Percentiles rank a stretch among this genome's conserved stretches.
These are phyloP conservation scores for Diaporthe ampelina DNA, from an alignment of 2,329 filamentous ascomycete species.

Conservation along the genomic window DNA sequence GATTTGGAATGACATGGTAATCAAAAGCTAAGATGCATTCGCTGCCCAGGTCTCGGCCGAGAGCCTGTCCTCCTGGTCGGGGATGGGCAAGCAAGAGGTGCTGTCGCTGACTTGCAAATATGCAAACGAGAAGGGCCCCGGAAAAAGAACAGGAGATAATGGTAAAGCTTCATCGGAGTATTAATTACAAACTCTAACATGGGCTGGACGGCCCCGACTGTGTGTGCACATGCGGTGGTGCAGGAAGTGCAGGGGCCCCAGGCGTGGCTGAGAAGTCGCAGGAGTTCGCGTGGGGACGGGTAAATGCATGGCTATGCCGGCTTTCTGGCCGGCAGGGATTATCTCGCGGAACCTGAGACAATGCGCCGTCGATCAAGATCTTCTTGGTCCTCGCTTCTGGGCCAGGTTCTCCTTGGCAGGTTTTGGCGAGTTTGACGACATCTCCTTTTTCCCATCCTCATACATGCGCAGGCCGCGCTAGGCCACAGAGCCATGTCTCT, in stretches of 20 bases:
- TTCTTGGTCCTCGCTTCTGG: constrained; percentile 23
- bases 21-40: background rate
- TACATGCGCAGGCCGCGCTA: background rate
- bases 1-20: background rate
- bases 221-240: background rate
- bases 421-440: constrained; percentile 31
- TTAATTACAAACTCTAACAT: constrained; percentile 21
- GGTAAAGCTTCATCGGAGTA: constrained; percentile 6
- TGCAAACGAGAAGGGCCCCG: background rate
- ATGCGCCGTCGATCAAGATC: constrained; percentile 35
- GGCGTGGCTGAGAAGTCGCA: constrained; percentile 27
- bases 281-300: constrained; percentile 1
- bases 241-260: background rate
- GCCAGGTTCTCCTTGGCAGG: constrained; percentile 26
- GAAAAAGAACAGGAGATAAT: background rate
- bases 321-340: constrained; percentile 3
- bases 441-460: background rate
- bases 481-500: constrained; percentile 2
- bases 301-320: constrained; percentile 1
- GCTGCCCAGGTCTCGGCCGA: background rate
- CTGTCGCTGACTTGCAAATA: background rate
- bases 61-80: background rate
- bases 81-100: background rate
- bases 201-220: background rate
- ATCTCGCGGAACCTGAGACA: constrained; percentile 26